Conservation (phyloP, 768 basidiomycete genomes). For the Kwoniella botswanensis region DNA sequence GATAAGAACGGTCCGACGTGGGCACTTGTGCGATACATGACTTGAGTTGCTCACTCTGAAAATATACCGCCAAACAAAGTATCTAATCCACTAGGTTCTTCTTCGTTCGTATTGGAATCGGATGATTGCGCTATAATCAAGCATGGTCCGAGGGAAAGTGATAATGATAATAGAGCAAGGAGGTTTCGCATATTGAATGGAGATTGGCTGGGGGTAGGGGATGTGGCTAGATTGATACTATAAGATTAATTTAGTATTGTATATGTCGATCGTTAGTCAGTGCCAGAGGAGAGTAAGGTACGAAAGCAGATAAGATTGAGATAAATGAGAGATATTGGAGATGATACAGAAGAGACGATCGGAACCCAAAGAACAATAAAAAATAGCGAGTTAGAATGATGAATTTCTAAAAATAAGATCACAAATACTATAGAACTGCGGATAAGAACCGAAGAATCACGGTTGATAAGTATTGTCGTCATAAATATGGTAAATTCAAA, state of each 20-base stretch:
- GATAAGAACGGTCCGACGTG: no score
- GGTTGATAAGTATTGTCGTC: neutral
- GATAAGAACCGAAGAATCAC: neutral
- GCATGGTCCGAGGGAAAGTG: neutral
- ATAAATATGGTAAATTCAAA: neutral
- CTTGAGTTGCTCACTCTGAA: conserved; percentile 1
- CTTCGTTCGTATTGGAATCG: neutral
- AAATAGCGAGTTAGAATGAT: no score
- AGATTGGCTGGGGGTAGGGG: neutral
- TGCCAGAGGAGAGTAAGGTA: neutral
- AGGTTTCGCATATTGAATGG: conserved; percentile 5
- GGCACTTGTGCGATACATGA: no score
- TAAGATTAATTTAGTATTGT: neutral
- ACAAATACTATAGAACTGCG: neutral
- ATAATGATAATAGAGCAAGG: neutral
- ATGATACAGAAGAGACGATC: neutral
- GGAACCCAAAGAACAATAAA: neutral
- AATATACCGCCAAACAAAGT: neutral
- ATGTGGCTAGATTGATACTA: neutral
- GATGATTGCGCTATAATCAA: neutral
- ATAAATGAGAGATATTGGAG: neutral
- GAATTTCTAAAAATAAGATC: neutral
- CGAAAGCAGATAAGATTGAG: conserved; percentile 5
- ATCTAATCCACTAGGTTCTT: neutral
- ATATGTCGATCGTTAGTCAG: neutral